Evolutionary conservation across 1,284 basidiomycete genomes (phyloP).

Genomic region (Golubevia sp.): DNA sequence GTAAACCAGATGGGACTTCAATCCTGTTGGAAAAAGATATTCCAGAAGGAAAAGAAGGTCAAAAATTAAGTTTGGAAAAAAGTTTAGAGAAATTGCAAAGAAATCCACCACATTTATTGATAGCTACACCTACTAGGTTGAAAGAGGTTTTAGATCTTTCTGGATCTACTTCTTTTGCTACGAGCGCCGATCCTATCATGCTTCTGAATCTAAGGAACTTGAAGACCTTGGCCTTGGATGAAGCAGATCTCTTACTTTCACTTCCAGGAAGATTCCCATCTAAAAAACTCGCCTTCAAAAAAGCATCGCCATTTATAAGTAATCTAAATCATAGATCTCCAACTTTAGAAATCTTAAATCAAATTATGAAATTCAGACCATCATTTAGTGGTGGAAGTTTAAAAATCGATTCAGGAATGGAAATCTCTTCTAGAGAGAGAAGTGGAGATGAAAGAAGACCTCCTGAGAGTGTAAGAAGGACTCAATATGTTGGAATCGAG

Average conservation of each 20-base stretch:
- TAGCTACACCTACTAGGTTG: constrained; percentile 48
- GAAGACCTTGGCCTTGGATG: constrained; percentile 49
- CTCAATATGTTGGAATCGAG: constrained; percentile 36
- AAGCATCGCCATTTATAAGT: constrained; percentile 7
- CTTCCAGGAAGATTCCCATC: constrained; percentile 52
- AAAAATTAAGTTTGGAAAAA: background rate
- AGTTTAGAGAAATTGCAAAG: constrained; percentile 29
- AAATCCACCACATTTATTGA: constrained; percentile 45
- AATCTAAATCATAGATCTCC: constrained; percentile 34
- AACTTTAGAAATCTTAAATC: constrained; percentile 40
- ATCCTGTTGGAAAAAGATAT: constrained; percentile 11
- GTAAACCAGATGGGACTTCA: constrained; percentile 25
- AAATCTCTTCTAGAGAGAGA: constrained; percentile 15
- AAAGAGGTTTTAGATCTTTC: constrained; percentile 31
- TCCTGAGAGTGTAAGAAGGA: constrained; percentile 30
- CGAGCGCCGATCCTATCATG: constrained; percentile 21
- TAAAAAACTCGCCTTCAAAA: constrained; percentile 45
- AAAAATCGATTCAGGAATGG: constrained; percentile 39
- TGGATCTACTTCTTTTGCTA: no score
- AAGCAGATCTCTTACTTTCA: constrained; percentile 51
- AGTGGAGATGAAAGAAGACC: no score
- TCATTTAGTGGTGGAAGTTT: constrained; percentile 47
- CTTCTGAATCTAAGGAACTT: constrained; percentile 42
- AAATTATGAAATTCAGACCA: constrained; percentile 35
- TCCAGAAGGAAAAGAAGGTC: background rate